These are phyloP conservation scores for Thermothelomyces thermophilus DNA, from an alignment of 2,329 filamentous ascomycete genomes.

Conservation along the genomic window DNA sequence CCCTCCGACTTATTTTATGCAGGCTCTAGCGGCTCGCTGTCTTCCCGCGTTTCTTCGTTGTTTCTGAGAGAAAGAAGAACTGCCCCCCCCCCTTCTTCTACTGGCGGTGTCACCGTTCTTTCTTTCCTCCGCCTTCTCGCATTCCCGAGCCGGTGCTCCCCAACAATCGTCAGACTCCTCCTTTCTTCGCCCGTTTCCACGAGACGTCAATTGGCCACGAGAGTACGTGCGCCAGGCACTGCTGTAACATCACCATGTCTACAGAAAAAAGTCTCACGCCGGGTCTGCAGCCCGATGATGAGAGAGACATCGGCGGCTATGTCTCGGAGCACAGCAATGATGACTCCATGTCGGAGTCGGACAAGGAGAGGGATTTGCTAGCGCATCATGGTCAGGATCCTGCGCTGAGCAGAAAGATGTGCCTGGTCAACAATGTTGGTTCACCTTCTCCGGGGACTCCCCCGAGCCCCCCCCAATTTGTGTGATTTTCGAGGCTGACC, in stretches of 20 bases:
- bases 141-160: too few relatives aligned
- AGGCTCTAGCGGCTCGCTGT: too few relatives aligned
- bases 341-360: neutral
- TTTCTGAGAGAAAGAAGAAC: too few relatives aligned
- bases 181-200: neutral
- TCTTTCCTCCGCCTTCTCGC: too few relatives aligned
- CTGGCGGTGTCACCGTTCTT: too few relatives aligned
- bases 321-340: slow-evolving; percentile 1
- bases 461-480: neutral
- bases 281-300: neutral
- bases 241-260: neutral
- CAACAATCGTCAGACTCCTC: too few relatives aligned
- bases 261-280: neutral
- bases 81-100: too few relatives aligned
- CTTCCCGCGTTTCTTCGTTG: too few relatives aligned
- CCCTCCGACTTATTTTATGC: too few relatives aligned
- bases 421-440: slow-evolving; percentile 47
- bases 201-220: neutral
- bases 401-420: slow-evolving; percentile 49
- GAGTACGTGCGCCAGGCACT: neutral
- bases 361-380: slow-evolving; percentile 36
- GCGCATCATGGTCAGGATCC: slow-evolving; percentile 45
- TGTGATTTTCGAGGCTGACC: neutral
- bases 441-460: neutral
- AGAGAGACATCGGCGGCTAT: neutral